Base-by-base conservation (phyloP, 2,329 filamentous ascomycete genomes). In the Xylaria sp. region DNA sequence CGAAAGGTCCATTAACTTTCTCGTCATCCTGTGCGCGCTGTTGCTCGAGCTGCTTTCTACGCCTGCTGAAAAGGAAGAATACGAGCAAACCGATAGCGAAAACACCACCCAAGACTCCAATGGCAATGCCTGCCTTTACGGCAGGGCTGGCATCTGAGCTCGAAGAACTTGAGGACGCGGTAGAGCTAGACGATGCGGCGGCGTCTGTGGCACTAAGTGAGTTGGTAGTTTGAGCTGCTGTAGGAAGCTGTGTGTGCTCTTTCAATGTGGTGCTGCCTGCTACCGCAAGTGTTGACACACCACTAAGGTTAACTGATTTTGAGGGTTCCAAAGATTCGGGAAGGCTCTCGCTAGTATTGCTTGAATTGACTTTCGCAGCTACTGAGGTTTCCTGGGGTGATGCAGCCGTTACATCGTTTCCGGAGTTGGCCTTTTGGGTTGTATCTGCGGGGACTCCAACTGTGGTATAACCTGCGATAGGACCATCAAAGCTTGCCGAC, bases 51-150 rank as follows among this genome's bases (percentile, higher is more conserved):
- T 90, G 88, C 85, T 91, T 92, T 84, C 91, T 93, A 77, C 89
- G 88, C 74, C 82, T 85, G 74, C 87, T 90, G 78, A 94, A 87
- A 69, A 93, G 79, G 79, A 97, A 90, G 77, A 93, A 91, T 23
- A 92, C 84, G 25, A 92, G 78, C n/a, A 90, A 83, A 35, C 89
- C 88, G 29, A 96, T 78, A 2, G 91, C 80, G 37, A 91, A 87
- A 29, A 97, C 75, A 58, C 88, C 88, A 6, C 91, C 84, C 37
- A 98, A 81, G 57, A 97, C 88, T 76, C 94, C 94, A 77, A 98
- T 90, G 5, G 91, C 93, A 70, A 98, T 87, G 69, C 96, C 96
- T 51, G 93, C 94, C 80, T 93, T 96, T 50, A 82, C 78, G 35
- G 82, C 86, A 9, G 73, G 67, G 68, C 76, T 74, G 59, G 65